Percentiles rank a stretch among this genome's conserved stretches.
Evolutionary conservation across 1,139 yeast species (phyloP).

Genomic region (Lodderomyces parapsilosis): DNA sequence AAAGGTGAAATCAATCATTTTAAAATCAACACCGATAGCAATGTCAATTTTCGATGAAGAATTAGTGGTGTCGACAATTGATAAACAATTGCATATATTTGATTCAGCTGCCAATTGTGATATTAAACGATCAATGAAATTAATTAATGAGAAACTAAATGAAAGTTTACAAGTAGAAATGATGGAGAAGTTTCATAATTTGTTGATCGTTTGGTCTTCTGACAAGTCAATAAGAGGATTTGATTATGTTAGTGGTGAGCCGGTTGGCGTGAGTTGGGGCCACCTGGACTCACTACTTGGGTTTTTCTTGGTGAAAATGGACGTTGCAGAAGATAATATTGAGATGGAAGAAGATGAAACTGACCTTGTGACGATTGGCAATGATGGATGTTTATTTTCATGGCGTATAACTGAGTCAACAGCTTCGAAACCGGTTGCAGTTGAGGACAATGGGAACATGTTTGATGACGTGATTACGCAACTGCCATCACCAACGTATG

Average conservation of each 20-base stretch:
- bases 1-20: conserved; percentile 44
- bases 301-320: conserved; percentile 19
- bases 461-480: background rate
- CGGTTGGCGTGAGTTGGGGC: conserved; percentile 57
- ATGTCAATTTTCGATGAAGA: conserved; percentile 33
- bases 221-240: conserved; percentile 60
- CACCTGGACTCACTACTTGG: conserved; percentile 59
- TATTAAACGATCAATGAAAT: conserved; percentile 36
- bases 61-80: conserved; percentile 52
- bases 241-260: conserved; percentile 44
- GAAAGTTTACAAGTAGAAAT: conserved; percentile 47
- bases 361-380: conserved; percentile 41
- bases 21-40: conserved; percentile 48
- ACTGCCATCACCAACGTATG: conserved; percentile 18
- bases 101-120: conserved; percentile 34
- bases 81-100: conserved; percentile 45
- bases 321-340: conserved; percentile 2
- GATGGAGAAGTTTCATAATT: conserved; percentile 25
- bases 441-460: conserved; percentile 1
- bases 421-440: background rate
- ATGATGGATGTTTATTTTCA: conserved; percentile 53
- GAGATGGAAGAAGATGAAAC: conserved; percentile 9
- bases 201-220: conserved; percentile 41
- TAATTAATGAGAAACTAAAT: conserved; percentile 30
- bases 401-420: conserved; percentile 32